These are phyloP conservation scores for Apiotrichum siamense DNA, from an alignment of 1,284 basidiomycete species.

Conservation along the genomic window DNA sequence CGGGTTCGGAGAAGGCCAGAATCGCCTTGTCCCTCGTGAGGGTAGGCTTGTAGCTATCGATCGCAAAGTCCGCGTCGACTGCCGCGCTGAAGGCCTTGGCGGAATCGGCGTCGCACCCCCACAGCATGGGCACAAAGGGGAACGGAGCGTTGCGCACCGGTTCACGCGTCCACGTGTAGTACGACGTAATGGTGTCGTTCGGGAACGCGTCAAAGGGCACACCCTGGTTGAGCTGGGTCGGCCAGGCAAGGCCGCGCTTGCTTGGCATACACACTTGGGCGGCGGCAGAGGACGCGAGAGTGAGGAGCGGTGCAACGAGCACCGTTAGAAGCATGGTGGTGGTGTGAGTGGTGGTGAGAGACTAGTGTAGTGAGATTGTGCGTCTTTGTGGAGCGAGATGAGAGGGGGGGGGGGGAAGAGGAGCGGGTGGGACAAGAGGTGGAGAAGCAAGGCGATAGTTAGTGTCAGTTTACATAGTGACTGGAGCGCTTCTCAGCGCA, in stretches of 20 bases:
- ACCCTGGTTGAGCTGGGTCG: neutral
- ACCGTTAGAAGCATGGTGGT: neutral
- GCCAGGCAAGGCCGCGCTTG: conserved; percentile 1
- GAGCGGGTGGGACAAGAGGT: no score
- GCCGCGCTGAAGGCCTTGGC: conserved; percentile 20
- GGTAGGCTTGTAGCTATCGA: conserved; percentile 1
- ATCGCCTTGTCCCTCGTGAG: conserved; percentile 18
- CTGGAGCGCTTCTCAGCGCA: no score
- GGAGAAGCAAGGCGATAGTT: no score
- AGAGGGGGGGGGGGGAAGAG: no score
- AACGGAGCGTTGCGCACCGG: conserved; percentile 18
- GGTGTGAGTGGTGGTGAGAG: no score
- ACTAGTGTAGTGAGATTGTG: no score
- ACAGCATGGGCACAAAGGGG: conserved; percentile 32
- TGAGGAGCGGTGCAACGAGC: neutral
- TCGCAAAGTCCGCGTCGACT: conserved; percentile 16
- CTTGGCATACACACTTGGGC: neutral
- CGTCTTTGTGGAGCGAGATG: no score
- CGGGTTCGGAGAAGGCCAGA: conserved; percentile 35
- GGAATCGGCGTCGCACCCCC: conserved; percentile 27
- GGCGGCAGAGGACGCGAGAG: neutral
- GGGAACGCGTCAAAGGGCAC: neutral
- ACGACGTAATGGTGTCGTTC: conserved; percentile 15
- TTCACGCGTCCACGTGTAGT: conserved; percentile 30
- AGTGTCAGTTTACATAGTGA: no score